Percentiles rank a stretch among this genome's conserved stretches.
phyloP scores from a whole-genome alignment of 257 asterid species.

The Nicotiana otophora region DNA sequence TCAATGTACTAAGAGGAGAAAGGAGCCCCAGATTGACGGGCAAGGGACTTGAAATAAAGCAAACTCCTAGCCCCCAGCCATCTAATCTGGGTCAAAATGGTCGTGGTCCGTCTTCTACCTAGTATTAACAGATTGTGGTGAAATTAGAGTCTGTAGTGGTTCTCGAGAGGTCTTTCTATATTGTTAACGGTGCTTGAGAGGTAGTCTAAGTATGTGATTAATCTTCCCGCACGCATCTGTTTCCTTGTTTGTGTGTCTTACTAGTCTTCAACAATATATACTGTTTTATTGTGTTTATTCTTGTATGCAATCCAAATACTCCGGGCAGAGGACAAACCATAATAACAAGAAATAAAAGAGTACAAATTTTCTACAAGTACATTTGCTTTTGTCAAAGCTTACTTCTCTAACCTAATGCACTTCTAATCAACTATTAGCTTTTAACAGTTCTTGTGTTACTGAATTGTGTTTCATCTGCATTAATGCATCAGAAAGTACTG shows the following conservation, averaged over 20 bases:
- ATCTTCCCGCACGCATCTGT: neutral
- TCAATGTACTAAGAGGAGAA: slow-evolving; percentile 41
- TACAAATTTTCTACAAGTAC: neutral
- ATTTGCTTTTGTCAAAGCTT: neutral
- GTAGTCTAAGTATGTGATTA: neutral
- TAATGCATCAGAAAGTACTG: too few relatives aligned
- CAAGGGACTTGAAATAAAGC: slow-evolving; percentile 44
- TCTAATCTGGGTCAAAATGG: slow-evolving; percentile 46
- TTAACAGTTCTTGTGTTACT: neutral
- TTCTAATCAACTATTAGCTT: neutral
- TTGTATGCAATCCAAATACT: neutral
- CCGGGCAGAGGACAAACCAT: slow-evolving; percentile 10
- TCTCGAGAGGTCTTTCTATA: slow-evolving; percentile 41
- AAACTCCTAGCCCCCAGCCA: slow-evolving; percentile 59
- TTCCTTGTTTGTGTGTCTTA: neutral
- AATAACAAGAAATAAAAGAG: neutral
- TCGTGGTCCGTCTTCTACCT: slow-evolving; percentile 34
- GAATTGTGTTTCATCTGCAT: slow-evolving; percentile 2
- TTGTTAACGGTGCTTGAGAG: slow-evolving; percentile 13
- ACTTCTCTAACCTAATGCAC: too few relatives aligned
- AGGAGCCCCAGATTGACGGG: slow-evolving; percentile 35
- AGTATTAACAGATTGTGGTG: slow-evolving; percentile 19
- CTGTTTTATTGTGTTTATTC: neutral
- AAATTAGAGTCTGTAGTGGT: slow-evolving; percentile 15
- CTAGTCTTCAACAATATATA: neutral